Base-by-base conservation (phyloP, 2,329 filamentous ascomycete species). In the Ambrosiella xylebori region DNA sequence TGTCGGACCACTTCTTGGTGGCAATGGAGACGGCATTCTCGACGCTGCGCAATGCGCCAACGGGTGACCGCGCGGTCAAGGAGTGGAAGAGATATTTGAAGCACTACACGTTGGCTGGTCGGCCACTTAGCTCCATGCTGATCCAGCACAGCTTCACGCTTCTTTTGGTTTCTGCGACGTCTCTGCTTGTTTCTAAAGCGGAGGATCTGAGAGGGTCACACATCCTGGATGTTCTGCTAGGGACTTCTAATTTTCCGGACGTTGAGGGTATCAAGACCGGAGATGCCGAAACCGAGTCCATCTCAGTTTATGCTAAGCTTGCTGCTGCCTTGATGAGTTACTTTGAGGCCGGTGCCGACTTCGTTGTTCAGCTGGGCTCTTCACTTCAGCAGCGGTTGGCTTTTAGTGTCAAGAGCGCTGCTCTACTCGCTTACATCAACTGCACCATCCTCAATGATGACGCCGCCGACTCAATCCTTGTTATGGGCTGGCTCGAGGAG, bases 11-110 rank as follows among this genome's bases (percentile, higher is more conserved):
- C 6, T 95, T 95, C 66, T 76, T 96, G 63, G 80, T 94, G 11
- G 83, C 86, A 1, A 80, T 97, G 41, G 93, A 97, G 71, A 88
- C 88, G 0, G 86, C 89, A 7, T 84, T 95, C 59, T 96, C 91
- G 7, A 89, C 87, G 7, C 86, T 97, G 62, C 85, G 91, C 58
- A 95, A 94, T 69, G 79, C 84, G 1, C 82, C 81, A 63, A 77
- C 77, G 36, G 73, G 81, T 27, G 82, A 86, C 62, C 76, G 77
- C 53, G 72, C 78, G 36, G 74, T 87, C 17, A 85, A 82, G 65
- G 86, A 95, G 63, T 98, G 93, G 93, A 94, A 86, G 71, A 82
- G 84, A 62, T 88, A 88, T 69, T 73, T 88, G 59, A 86, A 85
- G 50, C 86, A 90, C 61, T 98, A 97, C 71, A 82, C 87, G 36